Evolutionary conservation across 306 rosid genomes (phyloP), one percentile per base, ranked within the genome.

Genomic region (Dicorynia guianensis): DNA sequence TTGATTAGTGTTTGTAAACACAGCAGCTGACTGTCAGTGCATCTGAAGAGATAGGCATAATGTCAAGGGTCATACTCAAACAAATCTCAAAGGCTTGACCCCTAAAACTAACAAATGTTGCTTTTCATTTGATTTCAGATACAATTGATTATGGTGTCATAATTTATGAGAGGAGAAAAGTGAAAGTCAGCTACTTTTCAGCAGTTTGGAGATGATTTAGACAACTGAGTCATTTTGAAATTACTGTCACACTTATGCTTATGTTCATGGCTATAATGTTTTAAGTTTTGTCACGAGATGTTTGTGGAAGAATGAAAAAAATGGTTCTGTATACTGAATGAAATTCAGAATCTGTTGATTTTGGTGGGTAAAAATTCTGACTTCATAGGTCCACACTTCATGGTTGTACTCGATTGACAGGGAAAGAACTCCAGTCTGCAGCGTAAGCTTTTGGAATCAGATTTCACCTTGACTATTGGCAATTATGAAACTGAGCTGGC

Each of bases 401-500:
- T 71, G 55, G 2, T 63, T 43, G 36, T 34, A 36, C 65, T n/a
- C 66, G 42, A 33, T 33, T 43, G 33, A 47, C 75, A 81, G 88
- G 86, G 83, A 50, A 78, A 75, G 50, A 84, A 78, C 43, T 38
- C 44, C 46, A 78, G 47, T 69, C 71, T 80, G 14, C 76, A n/a
- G 38, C 59, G 54, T 12, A 81, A 85, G 86, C 78, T 85, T 63
- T 65, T 81, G 81, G 88, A 75, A 59, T 81, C 88, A 15, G 86
- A 85, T 40, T 50, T 85, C 55, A 81, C 72, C 13, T 14, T 85
- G 5, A 64, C 52, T 30, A 81, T 85, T 30, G 85, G 47, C 68
- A 76, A 68, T 11, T 69, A 79, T 69, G 88, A 85, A 75, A 57
- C 82, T 35, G 88, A 85, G 70, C 56, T 85, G 30, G 83, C 82